Conservation (phyloP, 257 asterid species). For the Penstemon barbatus region DNA sequence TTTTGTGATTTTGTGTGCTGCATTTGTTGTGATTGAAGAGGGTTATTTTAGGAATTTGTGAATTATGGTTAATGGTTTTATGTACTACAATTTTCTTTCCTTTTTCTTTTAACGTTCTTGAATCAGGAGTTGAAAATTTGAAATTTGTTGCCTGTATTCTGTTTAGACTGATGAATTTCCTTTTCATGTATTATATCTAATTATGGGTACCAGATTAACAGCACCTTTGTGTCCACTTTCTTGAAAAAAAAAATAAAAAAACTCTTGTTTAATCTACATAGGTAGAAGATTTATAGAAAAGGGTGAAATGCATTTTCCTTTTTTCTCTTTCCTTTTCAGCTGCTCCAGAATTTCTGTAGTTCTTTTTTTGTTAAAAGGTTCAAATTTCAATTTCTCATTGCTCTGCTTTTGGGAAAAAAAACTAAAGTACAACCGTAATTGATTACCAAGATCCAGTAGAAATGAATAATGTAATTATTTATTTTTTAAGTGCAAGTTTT, state of each 20-base stretch:
- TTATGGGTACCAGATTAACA: conserved; percentile 17
- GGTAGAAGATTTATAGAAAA: conserved; percentile 33
- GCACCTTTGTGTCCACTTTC: conserved; percentile 27
- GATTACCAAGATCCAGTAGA: too few species aligned
- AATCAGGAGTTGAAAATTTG: conserved; percentile 6
- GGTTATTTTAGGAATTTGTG: background rate
- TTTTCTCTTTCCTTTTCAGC: conserved; percentile 28
- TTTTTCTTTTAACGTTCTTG: conserved; percentile 11
- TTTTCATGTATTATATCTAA: conserved; percentile 25
- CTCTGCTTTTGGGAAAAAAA: background rate
- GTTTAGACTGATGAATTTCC: conserved; percentile 13
- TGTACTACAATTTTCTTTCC: too few species aligned
- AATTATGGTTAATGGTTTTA: too few species aligned
- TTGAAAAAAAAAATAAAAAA: conserved; percentile 24
- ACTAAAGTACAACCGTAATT: too few species aligned
- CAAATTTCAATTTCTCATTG: background rate
- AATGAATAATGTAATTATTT: too few species aligned
- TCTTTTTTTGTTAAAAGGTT: background rate
- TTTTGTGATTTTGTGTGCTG: conserved; percentile 13
- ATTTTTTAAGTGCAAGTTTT: too few species aligned
- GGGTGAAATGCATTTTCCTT: conserved; percentile 32
- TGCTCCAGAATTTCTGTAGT: conserved; percentile 21
- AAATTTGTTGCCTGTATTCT: conserved; percentile 15
- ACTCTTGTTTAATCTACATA: conserved; percentile 30
- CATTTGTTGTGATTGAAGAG: conserved; percentile 24